Percentiles rank a stretch among this genome's conserved stretches.
These are phyloP conservation scores for Septoria linicola DNA, from an alignment of 2,329 filamentous ascomycete genomes.

Conservation along the genomic window DNA sequence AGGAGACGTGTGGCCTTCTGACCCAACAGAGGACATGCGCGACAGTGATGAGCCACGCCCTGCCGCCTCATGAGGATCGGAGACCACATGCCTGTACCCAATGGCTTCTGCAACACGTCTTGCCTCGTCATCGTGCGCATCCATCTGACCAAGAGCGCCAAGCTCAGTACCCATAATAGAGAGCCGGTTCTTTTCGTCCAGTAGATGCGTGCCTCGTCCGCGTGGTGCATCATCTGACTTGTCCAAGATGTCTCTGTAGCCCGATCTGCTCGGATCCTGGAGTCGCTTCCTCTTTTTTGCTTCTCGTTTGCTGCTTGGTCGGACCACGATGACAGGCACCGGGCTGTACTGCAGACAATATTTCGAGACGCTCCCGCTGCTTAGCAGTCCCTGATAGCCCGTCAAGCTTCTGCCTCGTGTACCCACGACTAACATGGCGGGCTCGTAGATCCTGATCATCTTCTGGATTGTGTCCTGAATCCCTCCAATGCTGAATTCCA, in stretches of 20 bases:
- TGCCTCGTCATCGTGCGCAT: constrained; percentile 39
- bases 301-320: constrained; percentile 79
- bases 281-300: constrained; percentile 87
- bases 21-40: constrained; percentile 31
- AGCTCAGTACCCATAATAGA: constrained; percentile 44
- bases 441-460: constrained; percentile 88
- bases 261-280: constrained; percentile 71
- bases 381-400: constrained; percentile 80
- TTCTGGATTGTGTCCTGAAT: constrained; percentile 87
- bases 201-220: constrained; percentile 53
- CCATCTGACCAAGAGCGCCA: constrained; percentile 35
- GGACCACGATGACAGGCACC: constrained; percentile 87
- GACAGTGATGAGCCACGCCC: constrained; percentile 32
- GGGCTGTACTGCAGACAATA: constrained; percentile 93
- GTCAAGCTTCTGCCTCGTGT: constrained; percentile 81
- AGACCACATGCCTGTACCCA: constrained; percentile 30
- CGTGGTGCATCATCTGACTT: constrained; percentile 49
- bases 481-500: constrained; percentile 87
- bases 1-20: constrained; percentile 47
- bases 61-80: constrained; percentile 12
- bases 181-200: constrained; percentile 52
- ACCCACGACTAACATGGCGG: constrained; percentile 85
- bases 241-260: constrained; percentile 75
- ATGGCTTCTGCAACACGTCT: constrained; percentile 44
- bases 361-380: constrained; percentile 80